Evolutionary conservation across 495 filamentous ascomycete species (phyloP).

Genomic region (Daldinia concentrica): DNA sequence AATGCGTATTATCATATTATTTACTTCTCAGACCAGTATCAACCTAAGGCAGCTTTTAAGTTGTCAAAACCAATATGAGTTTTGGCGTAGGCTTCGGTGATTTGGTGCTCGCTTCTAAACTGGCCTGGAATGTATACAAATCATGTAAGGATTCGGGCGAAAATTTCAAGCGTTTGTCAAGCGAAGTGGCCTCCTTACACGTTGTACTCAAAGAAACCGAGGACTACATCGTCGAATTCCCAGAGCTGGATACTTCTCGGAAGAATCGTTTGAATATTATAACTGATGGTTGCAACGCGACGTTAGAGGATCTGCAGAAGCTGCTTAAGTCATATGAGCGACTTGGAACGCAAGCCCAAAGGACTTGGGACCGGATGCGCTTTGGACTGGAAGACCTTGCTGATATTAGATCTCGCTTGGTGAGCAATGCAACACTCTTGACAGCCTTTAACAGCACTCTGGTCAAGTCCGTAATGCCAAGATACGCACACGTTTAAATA

Average conservation of each 20-base stretch:
- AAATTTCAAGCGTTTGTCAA: conserved; percentile 48
- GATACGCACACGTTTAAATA: neutral
- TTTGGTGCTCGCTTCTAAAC: conserved; percentile 23
- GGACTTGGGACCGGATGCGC: conserved; percentile 52
- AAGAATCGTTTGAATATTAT: conserved; percentile 41
- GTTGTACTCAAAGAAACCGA: conserved; percentile 50
- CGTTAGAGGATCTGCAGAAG: conserved; percentile 45
- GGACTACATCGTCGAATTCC: conserved; percentile 42
- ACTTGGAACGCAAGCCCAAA: conserved; percentile 49
- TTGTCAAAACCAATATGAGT: conserved; percentile 14
- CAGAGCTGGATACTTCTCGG: conserved; percentile 28
- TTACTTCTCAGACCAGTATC: neutral
- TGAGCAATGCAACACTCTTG: conserved; percentile 44
- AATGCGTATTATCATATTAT: conserved; percentile 9
- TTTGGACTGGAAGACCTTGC: conserved; percentile 46
- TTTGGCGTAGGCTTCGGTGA: conserved; percentile 31
- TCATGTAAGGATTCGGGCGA: conserved; percentile 49
- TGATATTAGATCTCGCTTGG: conserved; percentile 47
- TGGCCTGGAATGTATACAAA: conserved; percentile 44
- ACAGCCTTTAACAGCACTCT: conserved; percentile 45
- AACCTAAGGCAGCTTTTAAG: neutral
- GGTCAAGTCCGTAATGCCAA: conserved; percentile 30
- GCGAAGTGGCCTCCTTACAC: conserved; percentile 50
- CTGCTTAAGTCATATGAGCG: conserved; percentile 48
- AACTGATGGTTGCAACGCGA: conserved; percentile 40